phyloP scores from a whole-genome alignment of 768 basidiomycete genomes.

The Punctularia strigosozonata region DNA sequence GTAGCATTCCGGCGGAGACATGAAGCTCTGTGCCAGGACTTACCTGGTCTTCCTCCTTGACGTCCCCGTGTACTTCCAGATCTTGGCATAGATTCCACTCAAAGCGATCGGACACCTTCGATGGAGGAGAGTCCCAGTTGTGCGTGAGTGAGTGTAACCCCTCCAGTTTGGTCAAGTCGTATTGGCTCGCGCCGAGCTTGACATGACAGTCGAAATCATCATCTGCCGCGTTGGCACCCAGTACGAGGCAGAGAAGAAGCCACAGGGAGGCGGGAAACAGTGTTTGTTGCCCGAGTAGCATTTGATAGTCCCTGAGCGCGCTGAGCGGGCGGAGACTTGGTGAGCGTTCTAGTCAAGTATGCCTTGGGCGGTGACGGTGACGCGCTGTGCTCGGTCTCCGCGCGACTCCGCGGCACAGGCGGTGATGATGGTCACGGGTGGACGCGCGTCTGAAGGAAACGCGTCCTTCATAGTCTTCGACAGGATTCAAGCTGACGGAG shows the following conservation, averaged over 20 bases:
- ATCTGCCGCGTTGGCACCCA: conserved; percentile 13
- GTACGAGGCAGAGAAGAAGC: conserved; percentile 9
- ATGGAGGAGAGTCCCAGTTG: conserved; percentile 52
- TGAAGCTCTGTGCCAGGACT: conserved; percentile 11
- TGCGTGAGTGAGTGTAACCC: conserved; percentile 39
- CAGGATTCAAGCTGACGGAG: too few species aligned
- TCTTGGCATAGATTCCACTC: conserved; percentile 61
- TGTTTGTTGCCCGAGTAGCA: conserved; percentile 8
- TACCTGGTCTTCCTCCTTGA: conserved; percentile 59
- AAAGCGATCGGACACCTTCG: conserved; percentile 43
- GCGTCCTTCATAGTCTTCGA: not conserved
- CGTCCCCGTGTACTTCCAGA: conserved; percentile 30
- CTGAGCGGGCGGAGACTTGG: too few species aligned
- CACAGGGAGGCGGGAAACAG: not conserved
- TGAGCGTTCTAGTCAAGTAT: too few species aligned
- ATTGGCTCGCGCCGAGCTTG: conserved; percentile 30
- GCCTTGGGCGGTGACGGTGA: too few species aligned
- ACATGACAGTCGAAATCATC: conserved; percentile 47
- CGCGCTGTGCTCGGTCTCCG: too few species aligned
- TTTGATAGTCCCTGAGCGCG: too few species aligned
- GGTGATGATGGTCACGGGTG: too few species aligned
- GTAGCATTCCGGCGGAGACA: not conserved
- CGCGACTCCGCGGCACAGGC: too few species aligned
- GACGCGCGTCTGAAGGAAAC: not conserved
- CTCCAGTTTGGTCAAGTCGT: conserved; percentile 46